phyloP scores from a whole-genome alignment of 495 filamentous ascomycete species.

The Penicillium egyptiacum region DNA sequence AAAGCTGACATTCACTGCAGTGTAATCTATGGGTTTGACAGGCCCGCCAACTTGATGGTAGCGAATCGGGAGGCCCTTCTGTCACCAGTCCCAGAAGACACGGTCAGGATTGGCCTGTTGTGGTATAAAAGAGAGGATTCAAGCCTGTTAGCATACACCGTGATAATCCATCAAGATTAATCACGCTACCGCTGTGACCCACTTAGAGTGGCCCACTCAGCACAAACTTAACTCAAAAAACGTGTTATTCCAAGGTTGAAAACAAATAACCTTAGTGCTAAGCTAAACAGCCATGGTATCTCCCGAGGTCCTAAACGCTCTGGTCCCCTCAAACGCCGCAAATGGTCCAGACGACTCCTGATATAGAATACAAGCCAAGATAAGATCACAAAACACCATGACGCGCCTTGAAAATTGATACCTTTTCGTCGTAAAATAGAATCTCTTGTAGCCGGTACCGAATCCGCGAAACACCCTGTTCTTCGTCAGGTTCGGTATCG shows the following conservation, averaged over 20 bases:
- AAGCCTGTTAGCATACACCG: neutral
- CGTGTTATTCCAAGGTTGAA: conserved; percentile 7
- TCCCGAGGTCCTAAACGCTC: neutral
- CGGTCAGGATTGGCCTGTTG: conserved; percentile 55
- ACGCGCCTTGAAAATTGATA: conserved; percentile 78
- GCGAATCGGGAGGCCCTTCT: conserved; percentile 32
- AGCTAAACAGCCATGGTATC: conserved; percentile 11
- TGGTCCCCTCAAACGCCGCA: conserved; percentile 1
- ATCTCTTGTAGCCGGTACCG: conserved; percentile 77
- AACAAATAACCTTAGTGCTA: neutral
- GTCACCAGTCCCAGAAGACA: conserved; percentile 58
- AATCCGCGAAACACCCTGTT: conserved; percentile 41
- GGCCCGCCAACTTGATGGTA: conserved; percentile 25
- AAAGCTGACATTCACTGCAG: conserved; percentile 22
- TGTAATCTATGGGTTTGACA: conserved; percentile 20
- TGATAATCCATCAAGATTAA: neutral
- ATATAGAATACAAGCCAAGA: conserved; percentile 11
- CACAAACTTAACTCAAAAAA: neutral
- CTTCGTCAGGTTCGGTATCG: conserved; percentile 54
- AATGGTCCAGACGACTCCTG: conserved; percentile 1
- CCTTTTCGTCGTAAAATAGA: conserved; percentile 85
- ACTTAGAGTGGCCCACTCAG: neutral
- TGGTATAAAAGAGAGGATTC: conserved; percentile 55
- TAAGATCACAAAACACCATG: conserved; percentile 63
- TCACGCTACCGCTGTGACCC: too few species aligned